Evolutionary conservation across 331 rosid genomes (phyloP).

Genomic region (Prunus yedoensis): DNA sequence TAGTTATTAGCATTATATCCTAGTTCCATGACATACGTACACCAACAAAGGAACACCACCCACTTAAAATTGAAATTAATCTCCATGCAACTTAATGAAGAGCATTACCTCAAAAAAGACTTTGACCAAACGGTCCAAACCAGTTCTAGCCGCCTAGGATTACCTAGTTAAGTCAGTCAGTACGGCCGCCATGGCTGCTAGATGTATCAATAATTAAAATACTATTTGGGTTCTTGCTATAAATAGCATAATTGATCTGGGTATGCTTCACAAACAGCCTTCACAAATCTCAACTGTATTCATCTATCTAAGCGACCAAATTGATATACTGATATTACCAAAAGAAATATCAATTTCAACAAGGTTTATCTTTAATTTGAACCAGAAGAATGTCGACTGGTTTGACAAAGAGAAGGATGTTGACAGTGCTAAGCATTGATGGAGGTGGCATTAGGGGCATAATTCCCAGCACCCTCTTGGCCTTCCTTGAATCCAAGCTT

Average conservation of each 20-base stretch:
- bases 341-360: neutral
- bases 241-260: neutral
- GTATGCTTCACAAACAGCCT: neutral
- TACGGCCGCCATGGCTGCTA: neutral
- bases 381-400: conserved; percentile 17
- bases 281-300: neutral
- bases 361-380: neutral
- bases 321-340: neutral
- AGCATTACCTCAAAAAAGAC: neutral
- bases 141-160: neutral
- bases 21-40: too few relatives aligned
- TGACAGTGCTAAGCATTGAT: conserved; percentile 39
- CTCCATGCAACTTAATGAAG: neutral
- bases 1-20: too few relatives aligned
- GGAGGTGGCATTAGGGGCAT: conserved; percentile 40
- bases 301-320: neutral
- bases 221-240: neutral
- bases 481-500: conserved; percentile 33
- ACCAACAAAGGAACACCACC: too few relatives aligned
- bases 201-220: too few relatives aligned
- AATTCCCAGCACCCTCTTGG: conserved; percentile 30
- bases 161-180: neutral
- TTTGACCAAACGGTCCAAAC: neutral
- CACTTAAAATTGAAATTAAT: neutral
- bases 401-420: conserved; percentile 6